These are phyloP conservation scores for Penicillium sp. DNA, from an alignment of 2,329 filamentous ascomycete species.

Conservation along the genomic window DNA sequence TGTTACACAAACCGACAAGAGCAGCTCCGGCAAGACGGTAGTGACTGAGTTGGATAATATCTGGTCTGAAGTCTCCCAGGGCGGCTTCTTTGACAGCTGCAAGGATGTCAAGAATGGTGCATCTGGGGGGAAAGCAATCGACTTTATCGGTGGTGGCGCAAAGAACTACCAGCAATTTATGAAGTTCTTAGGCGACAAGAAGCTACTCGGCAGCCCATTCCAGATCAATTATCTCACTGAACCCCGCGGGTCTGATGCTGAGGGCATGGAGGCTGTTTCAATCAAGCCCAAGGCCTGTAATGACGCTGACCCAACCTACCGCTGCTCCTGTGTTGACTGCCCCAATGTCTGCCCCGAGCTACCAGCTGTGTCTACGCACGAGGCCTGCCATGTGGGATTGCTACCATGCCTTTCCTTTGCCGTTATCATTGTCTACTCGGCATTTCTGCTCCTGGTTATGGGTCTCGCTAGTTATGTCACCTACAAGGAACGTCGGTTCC, in stretches of 20 bases:
- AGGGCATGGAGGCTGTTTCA: slow-evolving; percentile 69
- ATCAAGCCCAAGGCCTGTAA: slow-evolving; percentile 85
- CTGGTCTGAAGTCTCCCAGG: slow-evolving; percentile 78
- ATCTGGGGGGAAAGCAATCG: slow-evolving; percentile 90
- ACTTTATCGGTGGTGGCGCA: slow-evolving; percentile 91
- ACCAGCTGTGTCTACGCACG: slow-evolving; percentile 68
- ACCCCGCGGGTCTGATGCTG: slow-evolving; percentile 59
- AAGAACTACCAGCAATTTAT: slow-evolving; percentile 85
- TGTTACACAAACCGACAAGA: slow-evolving; percentile 70
- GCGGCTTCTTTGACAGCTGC: slow-evolving; percentile 92
- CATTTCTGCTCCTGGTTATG: slow-evolving; percentile 68
- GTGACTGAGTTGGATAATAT: slow-evolving; percentile 91
- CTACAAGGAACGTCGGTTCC: slow-evolving; percentile 70
- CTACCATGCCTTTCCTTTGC: slow-evolving; percentile 94
- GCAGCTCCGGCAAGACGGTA: slow-evolving; percentile 56
- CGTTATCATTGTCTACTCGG: slow-evolving; percentile 80
- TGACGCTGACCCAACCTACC: slow-evolving; percentile 78
- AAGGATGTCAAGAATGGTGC: slow-evolving; percentile 98
- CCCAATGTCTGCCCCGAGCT: slow-evolving; percentile 80
- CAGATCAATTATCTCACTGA: slow-evolving; percentile 86
- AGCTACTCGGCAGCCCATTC: slow-evolving; percentile 86
- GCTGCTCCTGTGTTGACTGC: slow-evolving; percentile 93
- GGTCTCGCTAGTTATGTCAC: slow-evolving; percentile 72
- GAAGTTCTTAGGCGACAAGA: slow-evolving; percentile 91
- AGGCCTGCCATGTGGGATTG: slow-evolving; percentile 77